A percentile compares a stretch with the other conserved stretches of the same genome.
These are phyloP conservation scores for Mallotus nudiflorus DNA, from an alignment of 345 rosid species.

Conservation along the genomic window DNA sequence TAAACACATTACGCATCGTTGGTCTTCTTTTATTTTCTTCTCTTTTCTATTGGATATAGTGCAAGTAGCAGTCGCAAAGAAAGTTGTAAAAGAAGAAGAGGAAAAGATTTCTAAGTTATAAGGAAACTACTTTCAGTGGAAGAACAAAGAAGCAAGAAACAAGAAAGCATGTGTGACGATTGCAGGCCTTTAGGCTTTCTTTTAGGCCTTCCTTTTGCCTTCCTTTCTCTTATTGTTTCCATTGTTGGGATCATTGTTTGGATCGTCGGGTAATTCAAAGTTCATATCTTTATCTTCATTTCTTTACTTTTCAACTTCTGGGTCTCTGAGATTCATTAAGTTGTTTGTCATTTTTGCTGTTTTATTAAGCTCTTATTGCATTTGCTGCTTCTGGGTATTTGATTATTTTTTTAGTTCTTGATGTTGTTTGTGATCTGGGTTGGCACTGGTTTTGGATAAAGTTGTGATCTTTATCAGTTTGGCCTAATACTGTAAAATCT, in stretches of 20 bases:
- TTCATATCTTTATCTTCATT: not conserved
- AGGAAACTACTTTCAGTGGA: no score
- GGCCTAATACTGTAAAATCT: not conserved
- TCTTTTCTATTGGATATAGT: no score
- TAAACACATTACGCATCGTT: no score
- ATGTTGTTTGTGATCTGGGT: not conserved
- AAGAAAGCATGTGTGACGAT: slow-evolving; percentile 28
- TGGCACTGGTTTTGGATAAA: not conserved
- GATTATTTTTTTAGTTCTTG: no score
- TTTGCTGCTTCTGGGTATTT: slow-evolving; percentile 6
- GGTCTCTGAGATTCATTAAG: not conserved
- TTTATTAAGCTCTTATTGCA: not conserved
- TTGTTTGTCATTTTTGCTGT: not conserved
- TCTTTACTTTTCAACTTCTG: not conserved
- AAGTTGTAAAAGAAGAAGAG: not conserved
- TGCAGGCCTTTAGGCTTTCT: slow-evolving; percentile 39
- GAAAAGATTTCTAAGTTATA: no score
- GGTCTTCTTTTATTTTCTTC: no score
- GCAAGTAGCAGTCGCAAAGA: no score
- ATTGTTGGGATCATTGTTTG: slow-evolving; percentile 29
- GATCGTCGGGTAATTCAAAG: slow-evolving; percentile 32
- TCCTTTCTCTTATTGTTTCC: slow-evolving; percentile 28
- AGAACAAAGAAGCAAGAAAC: not conserved
- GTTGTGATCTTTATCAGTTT: not conserved
- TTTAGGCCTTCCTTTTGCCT: slow-evolving; percentile 37